Percentiles rank a stretch among this genome's conserved stretches.
Evolutionary conservation across 352 stramenopile species (phyloP).

Genomic region (Phytopythium helicoides): DNA sequence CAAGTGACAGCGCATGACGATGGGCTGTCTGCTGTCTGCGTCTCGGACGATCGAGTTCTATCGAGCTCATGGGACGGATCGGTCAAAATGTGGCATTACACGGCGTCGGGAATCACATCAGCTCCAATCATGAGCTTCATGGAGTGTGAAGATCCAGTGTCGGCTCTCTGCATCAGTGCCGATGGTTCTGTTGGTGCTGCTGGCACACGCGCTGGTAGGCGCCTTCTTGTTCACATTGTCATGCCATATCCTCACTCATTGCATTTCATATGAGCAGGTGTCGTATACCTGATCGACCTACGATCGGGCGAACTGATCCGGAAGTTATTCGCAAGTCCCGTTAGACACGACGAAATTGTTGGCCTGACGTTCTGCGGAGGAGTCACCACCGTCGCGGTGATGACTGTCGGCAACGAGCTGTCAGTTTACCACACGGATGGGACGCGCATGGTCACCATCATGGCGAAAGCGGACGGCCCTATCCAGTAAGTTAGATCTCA

Average conservation of each 20-base stretch:
- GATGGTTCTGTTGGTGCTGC: slow-evolving; percentile 61
- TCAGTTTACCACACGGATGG: slow-evolving; percentile 64
- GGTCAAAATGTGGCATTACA: slow-evolving; percentile 82
- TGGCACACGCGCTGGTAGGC: slow-evolving; percentile 60
- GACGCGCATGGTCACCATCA: slow-evolving; percentile 52
- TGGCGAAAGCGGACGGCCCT: slow-evolving; percentile 53
- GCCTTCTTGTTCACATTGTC: too few species aligned
- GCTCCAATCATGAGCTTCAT: slow-evolving; percentile 66
- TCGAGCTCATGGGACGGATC: slow-evolving; percentile 76
- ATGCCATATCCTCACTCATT: too few species aligned
- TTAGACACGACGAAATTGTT: slow-evolving; percentile 53
- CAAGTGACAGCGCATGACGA: slow-evolving; percentile 82
- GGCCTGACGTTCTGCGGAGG: slow-evolving; percentile 65
- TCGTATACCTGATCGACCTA: slow-evolving; percentile 74
- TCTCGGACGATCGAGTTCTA: slow-evolving; percentile 72
- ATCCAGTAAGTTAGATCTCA: slow-evolving; percentile 38
- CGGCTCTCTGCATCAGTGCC: slow-evolving; percentile 62
- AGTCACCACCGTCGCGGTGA: slow-evolving; percentile 48
- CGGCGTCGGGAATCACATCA: slow-evolving; percentile 56
- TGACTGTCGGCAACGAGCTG: slow-evolving; percentile 69
- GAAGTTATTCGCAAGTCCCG: slow-evolving; percentile 52
- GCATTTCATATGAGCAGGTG: slow-evolving; percentile 17
- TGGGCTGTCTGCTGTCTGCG: slow-evolving; percentile 68
- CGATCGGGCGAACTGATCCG: slow-evolving; percentile 61
- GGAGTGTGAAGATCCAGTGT: slow-evolving; percentile 73